Base-by-base conservation (phyloP, 1,139 yeast species). In the Tardiomyces blankii region DNA sequence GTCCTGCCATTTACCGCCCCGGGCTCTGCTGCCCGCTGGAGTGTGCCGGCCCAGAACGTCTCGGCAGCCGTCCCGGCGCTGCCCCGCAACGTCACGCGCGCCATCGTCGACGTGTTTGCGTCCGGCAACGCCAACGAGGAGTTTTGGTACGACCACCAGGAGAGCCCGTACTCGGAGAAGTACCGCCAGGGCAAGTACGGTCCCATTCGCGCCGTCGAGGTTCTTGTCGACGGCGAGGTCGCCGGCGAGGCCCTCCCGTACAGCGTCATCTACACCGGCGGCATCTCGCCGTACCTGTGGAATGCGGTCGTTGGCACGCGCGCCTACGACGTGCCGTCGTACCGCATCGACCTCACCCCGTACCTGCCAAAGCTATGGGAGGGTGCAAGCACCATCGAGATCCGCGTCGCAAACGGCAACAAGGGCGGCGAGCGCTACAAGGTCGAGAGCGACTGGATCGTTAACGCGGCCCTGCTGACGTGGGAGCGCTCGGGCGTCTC, bases 71-170 rank as follows among this genome's bases (percentile, higher is more conserved):
- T 51, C 2, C 44, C 47, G n/a, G 40, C 42, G 32, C 38, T 53
- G 18, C 35, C 49, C n/a, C 43, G 62, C 61, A 79, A 80, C 57
- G 77, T 85, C 9, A 75, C 83, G 11, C 70, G 80, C 46, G 77
- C 77, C 39, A 68, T 69, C 42, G 63, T 85, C 38, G 73, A 82
- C 8, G 61, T 86, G 3, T 79, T 77, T 55, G 77, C 85, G 2
- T 78, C 86, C 18, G 95, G 93, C 2, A 84, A 82, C 56, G 80
- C 80, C 1, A 78, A 75, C 39, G 95, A 86, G 61, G 95, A 87
- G 63, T 83, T 83, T 58, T 86, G 94, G 94, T 86, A 82, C 63
- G 64, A 78, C 13, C 81, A 82, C 55, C 74, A 77, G 16, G 54
- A 80, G 45, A 83, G 80, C 50, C 63, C 68, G 41, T 71, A 64